Evolutionary conservation across 345 rosid species (phyloP).

Genomic region (Anacardium occidentale): DNA sequence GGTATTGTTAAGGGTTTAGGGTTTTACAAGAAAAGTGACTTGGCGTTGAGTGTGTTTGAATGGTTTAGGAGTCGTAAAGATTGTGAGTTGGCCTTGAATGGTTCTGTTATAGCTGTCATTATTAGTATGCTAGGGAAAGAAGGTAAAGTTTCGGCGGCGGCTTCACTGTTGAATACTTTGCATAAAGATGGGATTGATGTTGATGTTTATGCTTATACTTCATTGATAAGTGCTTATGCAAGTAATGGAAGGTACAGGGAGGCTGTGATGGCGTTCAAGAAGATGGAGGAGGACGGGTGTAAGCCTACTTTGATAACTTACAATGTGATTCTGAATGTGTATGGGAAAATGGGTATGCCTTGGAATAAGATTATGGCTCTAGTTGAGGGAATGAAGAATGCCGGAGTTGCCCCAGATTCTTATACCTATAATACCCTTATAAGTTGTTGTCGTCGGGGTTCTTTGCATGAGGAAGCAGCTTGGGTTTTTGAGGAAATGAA

Average conservation of each 20-base stretch:
- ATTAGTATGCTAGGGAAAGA: constrained; percentile 67
- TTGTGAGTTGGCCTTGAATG: constrained; percentile 37
- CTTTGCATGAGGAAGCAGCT: constrained; percentile 80
- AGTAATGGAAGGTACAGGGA: constrained; percentile 81
- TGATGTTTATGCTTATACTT: constrained; percentile 80
- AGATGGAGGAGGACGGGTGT: constrained; percentile 87
- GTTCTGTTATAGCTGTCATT: constrained; percentile 61
- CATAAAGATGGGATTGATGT: constrained; percentile 52
- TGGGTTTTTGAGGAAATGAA: constrained; percentile 72
- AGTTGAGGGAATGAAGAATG: constrained; percentile 59
- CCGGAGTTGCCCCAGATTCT: constrained; percentile 61
- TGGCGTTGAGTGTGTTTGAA: constrained; percentile 67
- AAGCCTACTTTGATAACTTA: constrained; percentile 83
- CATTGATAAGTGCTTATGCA: constrained; percentile 66
- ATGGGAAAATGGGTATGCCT: constrained; percentile 97
- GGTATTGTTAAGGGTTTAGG: constrained; percentile 80
- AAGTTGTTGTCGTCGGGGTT: constrained; percentile 79
- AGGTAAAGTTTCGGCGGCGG: constrained; percentile 57
- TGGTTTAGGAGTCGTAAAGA: constrained; percentile 67
- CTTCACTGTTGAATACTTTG: constrained; percentile 53
- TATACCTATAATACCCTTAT: constrained; percentile 88
- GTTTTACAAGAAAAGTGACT: constrained; percentile 57
- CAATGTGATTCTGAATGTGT: constrained; percentile 76
- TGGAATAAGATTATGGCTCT: constrained; percentile 73
- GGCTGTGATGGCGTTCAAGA: constrained; percentile 65